Evolutionary conservation across 441 rosid genomes (phyloP).

Genomic region (Theobroma grandiflorum): DNA sequence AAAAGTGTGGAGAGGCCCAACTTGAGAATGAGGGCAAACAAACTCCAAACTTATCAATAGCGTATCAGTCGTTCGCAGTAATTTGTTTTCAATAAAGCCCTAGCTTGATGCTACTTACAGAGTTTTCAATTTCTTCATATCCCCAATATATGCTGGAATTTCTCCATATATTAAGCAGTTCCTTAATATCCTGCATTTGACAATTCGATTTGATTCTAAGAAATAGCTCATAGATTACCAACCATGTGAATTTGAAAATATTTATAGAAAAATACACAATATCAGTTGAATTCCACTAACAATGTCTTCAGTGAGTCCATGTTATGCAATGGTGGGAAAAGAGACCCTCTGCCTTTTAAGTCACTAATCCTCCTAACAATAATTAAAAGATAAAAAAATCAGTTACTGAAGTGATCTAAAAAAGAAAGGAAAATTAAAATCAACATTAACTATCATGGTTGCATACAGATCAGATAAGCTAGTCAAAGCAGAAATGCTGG

Average conservation of each 20-base stretch:
- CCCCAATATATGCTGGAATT: slow-evolving; percentile 69
- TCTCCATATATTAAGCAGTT: slow-evolving; percentile 68
- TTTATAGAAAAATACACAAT: neutral
- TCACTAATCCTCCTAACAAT: slow-evolving; percentile 82
- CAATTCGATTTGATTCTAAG: slow-evolving; percentile 16
- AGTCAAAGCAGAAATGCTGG: slow-evolving; percentile 67
- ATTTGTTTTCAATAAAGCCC: neutral
- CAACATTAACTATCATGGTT: slow-evolving; percentile 21
- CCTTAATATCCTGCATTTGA: slow-evolving; percentile 65
- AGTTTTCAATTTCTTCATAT: slow-evolving; percentile 66
- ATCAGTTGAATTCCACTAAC: slow-evolving; percentile 54
- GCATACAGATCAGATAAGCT: slow-evolving; percentile 80
- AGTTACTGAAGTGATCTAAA: neutral
- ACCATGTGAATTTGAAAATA: neutral
- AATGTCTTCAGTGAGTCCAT: slow-evolving; percentile 70
- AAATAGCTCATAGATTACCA: neutral
- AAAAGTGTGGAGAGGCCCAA: neutral
- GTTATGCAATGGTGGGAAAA: slow-evolving; percentile 62
- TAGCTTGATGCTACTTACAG: slow-evolving; percentile 57
- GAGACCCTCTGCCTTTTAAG: slow-evolving; percentile 60
- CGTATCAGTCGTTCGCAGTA: neutral
- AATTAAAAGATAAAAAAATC: slow-evolving; percentile 20
- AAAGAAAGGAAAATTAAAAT: neutral
- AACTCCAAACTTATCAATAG: neutral
- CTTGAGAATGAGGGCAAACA: neutral